phyloP scores from a whole-genome alignment of 164 flowering plant species.

The Nelumbo lutea region DNA sequence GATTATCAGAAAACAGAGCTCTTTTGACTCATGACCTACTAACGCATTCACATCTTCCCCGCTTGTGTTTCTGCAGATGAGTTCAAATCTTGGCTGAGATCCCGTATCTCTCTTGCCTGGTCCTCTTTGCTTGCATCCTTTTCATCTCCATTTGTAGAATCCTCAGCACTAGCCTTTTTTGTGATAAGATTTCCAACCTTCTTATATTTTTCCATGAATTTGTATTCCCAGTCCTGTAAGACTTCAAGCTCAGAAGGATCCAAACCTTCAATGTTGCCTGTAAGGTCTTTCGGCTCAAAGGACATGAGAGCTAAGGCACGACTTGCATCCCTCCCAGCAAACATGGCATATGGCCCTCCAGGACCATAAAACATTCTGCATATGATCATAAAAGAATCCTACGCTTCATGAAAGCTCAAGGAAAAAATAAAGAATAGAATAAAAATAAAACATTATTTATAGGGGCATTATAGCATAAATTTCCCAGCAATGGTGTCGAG shows the following conservation, averaged over 20 bases:
- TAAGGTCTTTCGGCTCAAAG: conserved; percentile 58
- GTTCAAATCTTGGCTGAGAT: conserved; percentile 8
- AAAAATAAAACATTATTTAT: too few relatives aligned
- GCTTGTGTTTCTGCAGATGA: not conserved
- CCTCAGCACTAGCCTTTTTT: not conserved
- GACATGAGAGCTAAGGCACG: conserved; percentile 71
- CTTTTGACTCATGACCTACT: too few relatives aligned
- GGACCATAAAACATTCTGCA: conserved; percentile 81
- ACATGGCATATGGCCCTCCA: conserved; percentile 70
- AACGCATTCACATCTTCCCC: not conserved
- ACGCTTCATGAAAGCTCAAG: too few relatives aligned
- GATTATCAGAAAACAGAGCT: too few relatives aligned
- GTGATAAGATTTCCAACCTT: conserved; percentile 52
- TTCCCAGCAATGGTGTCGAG: too few relatives aligned
- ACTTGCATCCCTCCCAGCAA: conserved; percentile 77
- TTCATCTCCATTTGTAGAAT: conserved; percentile 10
- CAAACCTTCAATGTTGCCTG: conserved; percentile 55
- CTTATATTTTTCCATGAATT: conserved; percentile 67
- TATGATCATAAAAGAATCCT: not conserved
- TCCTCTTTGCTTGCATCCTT: conserved; percentile 5
- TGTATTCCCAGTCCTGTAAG: conserved; percentile 74
- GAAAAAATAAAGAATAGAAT: too few relatives aligned
- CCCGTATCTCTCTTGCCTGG: not conserved
- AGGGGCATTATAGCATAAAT: too few relatives aligned
- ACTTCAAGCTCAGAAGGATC: conserved; percentile 38